Percentiles rank a stretch among this genome's conserved stretches.
These are phyloP conservation scores for Raffaelea arxii DNA, from an alignment of 2,329 filamentous ascomycete genomes.

Conservation along the genomic window DNA sequence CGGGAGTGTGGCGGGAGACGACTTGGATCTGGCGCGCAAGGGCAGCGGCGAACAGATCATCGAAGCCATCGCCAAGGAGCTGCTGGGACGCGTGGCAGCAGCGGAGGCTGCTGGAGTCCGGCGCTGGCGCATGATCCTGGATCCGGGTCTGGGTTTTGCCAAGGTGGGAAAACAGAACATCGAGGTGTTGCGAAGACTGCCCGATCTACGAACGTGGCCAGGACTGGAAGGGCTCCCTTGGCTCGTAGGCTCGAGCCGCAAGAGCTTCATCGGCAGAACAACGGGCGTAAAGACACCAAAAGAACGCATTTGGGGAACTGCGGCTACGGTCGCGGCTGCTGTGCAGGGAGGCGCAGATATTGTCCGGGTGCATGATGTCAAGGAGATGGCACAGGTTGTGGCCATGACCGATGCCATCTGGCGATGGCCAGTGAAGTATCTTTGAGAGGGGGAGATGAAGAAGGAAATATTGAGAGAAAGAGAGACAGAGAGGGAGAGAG, in stretches of 20 bases:
- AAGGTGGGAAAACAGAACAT: conserved; percentile 77
- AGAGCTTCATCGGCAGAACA: conserved; percentile 76
- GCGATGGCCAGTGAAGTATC: conserved; percentile 34
- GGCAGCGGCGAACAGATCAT: conserved; percentile 41
- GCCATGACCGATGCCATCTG: conserved; percentile 93
- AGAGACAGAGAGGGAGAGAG: background rate
- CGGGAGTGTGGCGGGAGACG: background rate
- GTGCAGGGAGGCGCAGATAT: conserved; percentile 84
- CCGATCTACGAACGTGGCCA: conserved; percentile 53
- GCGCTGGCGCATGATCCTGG: conserved; percentile 89
- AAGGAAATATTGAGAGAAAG: background rate
- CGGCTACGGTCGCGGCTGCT: conserved; percentile 76
- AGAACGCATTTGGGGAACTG: conserved; percentile 75
- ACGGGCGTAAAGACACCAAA: conserved; percentile 64
- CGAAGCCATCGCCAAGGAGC: conserved; percentile 54
- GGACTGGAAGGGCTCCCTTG: conserved; percentile 67
- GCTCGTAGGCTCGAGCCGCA: conserved; percentile 82
- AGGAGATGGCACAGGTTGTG: conserved; percentile 74
- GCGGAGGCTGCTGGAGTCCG: conserved; percentile 75
- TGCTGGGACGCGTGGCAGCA: conserved; percentile 58
- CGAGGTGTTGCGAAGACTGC: conserved; percentile 60
- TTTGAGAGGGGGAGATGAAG: background rate
- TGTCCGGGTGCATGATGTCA: conserved; percentile 82
- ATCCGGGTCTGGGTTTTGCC: conserved; percentile 90
- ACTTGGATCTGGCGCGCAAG: background rate